Base-by-base conservation (phyloP, 2,329 filamentous ascomycete genomes). In the Colletotrichum sp. region DNA sequence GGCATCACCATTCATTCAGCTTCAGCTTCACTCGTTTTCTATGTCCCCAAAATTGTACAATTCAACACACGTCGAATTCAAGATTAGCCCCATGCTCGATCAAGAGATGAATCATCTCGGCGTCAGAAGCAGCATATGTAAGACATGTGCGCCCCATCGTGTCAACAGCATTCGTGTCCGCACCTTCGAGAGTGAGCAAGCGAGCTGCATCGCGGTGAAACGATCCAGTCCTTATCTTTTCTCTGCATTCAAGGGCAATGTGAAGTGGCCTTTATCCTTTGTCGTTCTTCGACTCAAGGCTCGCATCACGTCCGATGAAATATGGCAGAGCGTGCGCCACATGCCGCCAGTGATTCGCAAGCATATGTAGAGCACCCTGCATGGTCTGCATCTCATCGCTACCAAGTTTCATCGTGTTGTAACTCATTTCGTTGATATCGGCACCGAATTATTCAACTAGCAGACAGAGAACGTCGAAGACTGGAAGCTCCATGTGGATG, bases 381-480 rank as follows among this genome's bases (percentile, higher is more conserved):
- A 12, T 26, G 24, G 24, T 28, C 6, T 7, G 10, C 4, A 9
- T 7, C 24, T 26, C 15, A 26, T 28, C 4, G 24, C 1, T 7
- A 2, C 26, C 55, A 18, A 9, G 1, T 1, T 24, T 3, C 7
- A 59, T 28, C 1, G 15, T 1, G 7, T 1, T 59, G 0, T 0
- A 28, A 10, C 16, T n/a, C n/a, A 57, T 34, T 30, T 79, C 80
- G 43, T 85, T 80, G n/a, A 86, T 64, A 73, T 85, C 80, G 13
- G 83, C 82, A 2, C 74, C 76, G 21, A 82, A 82, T 21, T 79
- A 80, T 30, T 84, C 81, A 4, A 86, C 81, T 9, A 87, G 72
- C n/a, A 84, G 59, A 13, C 81, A 80, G 2, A 85, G 77, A 5
- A 85, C 79, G 7, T 81, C 79, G 74, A 86, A 81, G 48, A 85